These are phyloP conservation scores for Daldinia caldariorum DNA, from an alignment of 495 filamentous ascomycete genomes.

Conservation along the genomic window DNA sequence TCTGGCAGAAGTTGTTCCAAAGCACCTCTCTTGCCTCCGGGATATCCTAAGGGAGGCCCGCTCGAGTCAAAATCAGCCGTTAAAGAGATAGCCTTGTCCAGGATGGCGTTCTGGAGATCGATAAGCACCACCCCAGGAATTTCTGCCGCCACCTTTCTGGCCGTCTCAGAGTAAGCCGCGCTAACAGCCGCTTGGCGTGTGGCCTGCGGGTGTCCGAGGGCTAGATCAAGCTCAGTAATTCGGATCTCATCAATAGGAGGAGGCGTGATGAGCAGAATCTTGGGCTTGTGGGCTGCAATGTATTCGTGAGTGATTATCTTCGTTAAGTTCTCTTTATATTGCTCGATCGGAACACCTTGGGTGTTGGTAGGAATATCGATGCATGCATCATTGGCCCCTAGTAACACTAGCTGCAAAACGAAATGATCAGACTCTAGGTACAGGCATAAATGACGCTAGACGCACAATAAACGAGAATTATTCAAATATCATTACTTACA, in stretches of 20 bases:
- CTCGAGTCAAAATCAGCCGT: constrained; percentile 54
- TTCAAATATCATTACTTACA: constrained; percentile 56
- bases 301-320: constrained; percentile 74
- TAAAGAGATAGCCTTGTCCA: constrained; percentile 62
- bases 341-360: constrained; percentile 78
- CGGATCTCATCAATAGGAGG: constrained; percentile 84
- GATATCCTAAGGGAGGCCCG: constrained; percentile 54
- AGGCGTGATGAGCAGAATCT: constrained; percentile 79
- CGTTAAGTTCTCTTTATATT: constrained; percentile 76
- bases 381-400: constrained; percentile 87
- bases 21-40: constrained; percentile 54
- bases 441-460: constrained; percentile 1
- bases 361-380: constrained; percentile 63
- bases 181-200: constrained; percentile 70
- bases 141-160: constrained; percentile 69
- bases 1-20: constrained; percentile 61
- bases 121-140: constrained; percentile 69
- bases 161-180: constrained; percentile 76
- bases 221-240: constrained; percentile 62
- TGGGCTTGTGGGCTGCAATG: constrained; percentile 73
- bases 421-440: constrained; percentile 25
- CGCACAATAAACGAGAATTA: constrained; percentile 1
- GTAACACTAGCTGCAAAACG: constrained; percentile 71
- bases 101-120: constrained; percentile 79
- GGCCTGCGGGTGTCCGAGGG: constrained; percentile 57